Evolutionary conservation across 345 rosid species (phyloP).

Genomic region (Arabis alpina): DNA sequence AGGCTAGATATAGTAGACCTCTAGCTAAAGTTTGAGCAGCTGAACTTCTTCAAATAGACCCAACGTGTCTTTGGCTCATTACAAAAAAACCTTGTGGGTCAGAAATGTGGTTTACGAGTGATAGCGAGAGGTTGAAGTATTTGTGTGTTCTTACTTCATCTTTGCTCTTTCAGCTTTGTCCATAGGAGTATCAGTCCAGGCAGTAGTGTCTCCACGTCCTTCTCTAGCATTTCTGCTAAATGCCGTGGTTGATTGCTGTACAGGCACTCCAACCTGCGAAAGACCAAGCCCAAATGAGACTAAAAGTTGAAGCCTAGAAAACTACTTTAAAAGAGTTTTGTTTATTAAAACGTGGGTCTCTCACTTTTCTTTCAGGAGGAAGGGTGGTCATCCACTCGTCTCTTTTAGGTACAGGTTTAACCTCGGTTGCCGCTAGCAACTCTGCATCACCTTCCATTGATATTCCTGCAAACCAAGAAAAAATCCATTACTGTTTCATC

Average conservation of each 20-base stretch:
- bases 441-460: slow-evolving; percentile 97
- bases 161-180: slow-evolving; percentile 91
- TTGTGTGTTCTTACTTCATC: slow-evolving; percentile 56
- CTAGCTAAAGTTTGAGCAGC: slow-evolving; percentile 1
- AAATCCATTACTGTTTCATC: slow-evolving; percentile 27
- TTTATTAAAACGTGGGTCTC: slow-evolving; percentile 15
- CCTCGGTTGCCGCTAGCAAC: slow-evolving; percentile 70
- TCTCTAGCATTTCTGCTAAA: slow-evolving; percentile 71
- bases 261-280: slow-evolving; percentile 73
- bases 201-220: slow-evolving; percentile 91
- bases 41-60: slow-evolving; percentile 6
- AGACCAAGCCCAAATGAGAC: slow-evolving; percentile 17
- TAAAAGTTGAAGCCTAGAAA: slow-evolving; percentile 7
- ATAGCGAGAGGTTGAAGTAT: not conserved
- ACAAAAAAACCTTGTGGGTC: slow-evolving; percentile 1
- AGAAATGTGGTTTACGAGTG: not conserved
- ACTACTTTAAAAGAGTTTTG: not conserved
- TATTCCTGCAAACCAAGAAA: slow-evolving; percentile 61
- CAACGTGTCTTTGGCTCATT: not conserved
- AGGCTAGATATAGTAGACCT: not conserved
- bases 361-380: slow-evolving; percentile 92
- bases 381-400: slow-evolving; percentile 99
- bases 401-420: slow-evolving; percentile 67
- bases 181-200: slow-evolving; percentile 88
- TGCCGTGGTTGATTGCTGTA: slow-evolving; percentile 61